Conservation (phyloP, 306 rosid genomes). For the Macrotyloma uniflorum region DNA sequence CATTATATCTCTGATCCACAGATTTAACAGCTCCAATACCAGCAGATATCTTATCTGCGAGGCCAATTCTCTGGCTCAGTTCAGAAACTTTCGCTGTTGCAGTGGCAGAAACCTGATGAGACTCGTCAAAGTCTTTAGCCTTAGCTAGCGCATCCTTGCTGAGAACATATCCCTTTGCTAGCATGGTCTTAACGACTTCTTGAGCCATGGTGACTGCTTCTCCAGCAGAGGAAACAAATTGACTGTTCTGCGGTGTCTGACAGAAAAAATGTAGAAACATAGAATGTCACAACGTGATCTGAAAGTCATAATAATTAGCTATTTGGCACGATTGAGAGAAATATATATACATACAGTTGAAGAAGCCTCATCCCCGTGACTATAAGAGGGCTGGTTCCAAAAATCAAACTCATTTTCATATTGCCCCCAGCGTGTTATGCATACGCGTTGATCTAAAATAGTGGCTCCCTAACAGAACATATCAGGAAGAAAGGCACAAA, state of each 20-base stretch:
- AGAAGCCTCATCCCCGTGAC: conserved; percentile 51
- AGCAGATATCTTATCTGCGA: conserved; percentile 64
- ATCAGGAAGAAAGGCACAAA: conserved; percentile 5
- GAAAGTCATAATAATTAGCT: conserved; percentile 9
- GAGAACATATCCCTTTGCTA: conserved; percentile 75
- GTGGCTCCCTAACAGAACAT: conserved; percentile 80
- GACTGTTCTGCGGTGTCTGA: conserved; percentile 51
- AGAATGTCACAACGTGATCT: neutral
- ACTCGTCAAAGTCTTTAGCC: conserved; percentile 79
- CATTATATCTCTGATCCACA: conserved; percentile 70
- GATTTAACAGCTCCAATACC: conserved; percentile 65
- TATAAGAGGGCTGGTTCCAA: conserved; percentile 61
- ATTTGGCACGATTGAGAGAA: neutral
- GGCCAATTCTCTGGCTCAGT: conserved; percentile 74
- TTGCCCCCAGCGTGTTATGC: conserved; percentile 93
- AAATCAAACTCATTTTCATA: conserved; percentile 68
- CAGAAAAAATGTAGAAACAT: conserved; percentile 8
- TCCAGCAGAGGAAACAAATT: conserved; percentile 70
- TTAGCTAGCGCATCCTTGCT: conserved; percentile 75
- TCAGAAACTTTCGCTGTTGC: conserved; percentile 81
- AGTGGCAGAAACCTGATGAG: conserved; percentile 70
- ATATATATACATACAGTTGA: conserved; percentile 54
- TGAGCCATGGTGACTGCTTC: conserved; percentile 76
- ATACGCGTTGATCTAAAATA: conserved; percentile 86
- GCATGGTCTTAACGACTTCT: conserved; percentile 84